These are phyloP conservation scores for Lycium barbarum DNA, from an alignment of 257 asterid genomes.

Conservation along the genomic window DNA sequence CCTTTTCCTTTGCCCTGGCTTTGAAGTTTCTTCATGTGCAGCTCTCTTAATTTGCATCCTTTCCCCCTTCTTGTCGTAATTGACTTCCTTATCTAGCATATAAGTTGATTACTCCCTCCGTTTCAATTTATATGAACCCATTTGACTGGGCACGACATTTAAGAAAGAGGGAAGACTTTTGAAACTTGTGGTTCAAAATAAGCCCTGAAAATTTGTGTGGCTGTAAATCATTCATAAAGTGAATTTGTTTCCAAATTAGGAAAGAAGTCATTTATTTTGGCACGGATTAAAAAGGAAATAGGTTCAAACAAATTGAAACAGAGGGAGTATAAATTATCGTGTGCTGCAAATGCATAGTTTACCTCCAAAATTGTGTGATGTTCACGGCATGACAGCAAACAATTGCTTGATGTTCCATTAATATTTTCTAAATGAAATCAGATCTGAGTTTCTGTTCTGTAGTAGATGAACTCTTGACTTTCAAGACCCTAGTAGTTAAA, in stretches of 20 bases:
- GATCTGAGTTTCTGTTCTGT: constrained; percentile 2
- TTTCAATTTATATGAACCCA: too few relatives aligned
- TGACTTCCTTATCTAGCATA: background rate
- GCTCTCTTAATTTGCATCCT: background rate
- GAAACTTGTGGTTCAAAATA: too few relatives aligned
- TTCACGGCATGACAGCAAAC: background rate
- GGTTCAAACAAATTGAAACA: too few relatives aligned
- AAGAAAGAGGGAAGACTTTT: too few relatives aligned
- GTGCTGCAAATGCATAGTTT: background rate
- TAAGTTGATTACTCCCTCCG: background rate
- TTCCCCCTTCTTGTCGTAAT: background rate
- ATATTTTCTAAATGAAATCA: background rate
- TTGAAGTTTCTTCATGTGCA: background rate
- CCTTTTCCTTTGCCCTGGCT: background rate
- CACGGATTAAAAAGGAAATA: too few relatives aligned
- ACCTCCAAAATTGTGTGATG: background rate
- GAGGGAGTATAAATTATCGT: background rate
- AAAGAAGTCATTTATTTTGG: too few relatives aligned
- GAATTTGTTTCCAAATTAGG: too few relatives aligned
- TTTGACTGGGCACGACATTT: too few relatives aligned
- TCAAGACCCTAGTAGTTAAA: background rate
- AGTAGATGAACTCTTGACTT: background rate
- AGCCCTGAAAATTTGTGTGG: too few relatives aligned
- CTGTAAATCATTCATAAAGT: too few relatives aligned
- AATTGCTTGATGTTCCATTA: background rate